Evolutionary conservation across 176 grass and related monocot genomes (phyloP), one percentile per base, ranked within the genome.

Genomic region (Phragmites australis): DNA sequence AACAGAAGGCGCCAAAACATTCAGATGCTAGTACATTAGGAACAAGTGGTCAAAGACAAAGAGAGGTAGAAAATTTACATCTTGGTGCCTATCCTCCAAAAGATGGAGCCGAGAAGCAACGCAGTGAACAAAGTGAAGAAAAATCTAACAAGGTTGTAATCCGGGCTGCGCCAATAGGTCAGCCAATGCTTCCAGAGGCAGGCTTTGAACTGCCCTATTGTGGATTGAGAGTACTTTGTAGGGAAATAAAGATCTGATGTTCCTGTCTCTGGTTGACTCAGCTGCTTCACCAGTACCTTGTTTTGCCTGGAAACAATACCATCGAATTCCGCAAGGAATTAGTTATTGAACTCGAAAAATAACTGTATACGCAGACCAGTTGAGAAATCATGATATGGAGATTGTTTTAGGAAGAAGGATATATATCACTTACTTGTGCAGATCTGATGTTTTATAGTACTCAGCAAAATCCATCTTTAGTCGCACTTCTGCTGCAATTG

Each of bases 121-220:
- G 96, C 92, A 76, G 90, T 94, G 78, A 99, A 84, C 75, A 99
- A 75, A 64, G 96, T 95, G 85, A 94, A 99, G 87, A 70, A 74
- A 86, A 91, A 86, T 87, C 96, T 95, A 81, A 99, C 96, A 75
- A 95, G 90, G 62, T 99, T 99, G 65, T 99, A 99, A 72, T 99
- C 96, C 9, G 96, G 96, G 55, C 92, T 99, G 58, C 96, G 89
- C 96, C 96, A 99, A 40, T 95, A 95, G 52, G 88, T 95, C 88
- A 89, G 82, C 88, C 90, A 91, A 53, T 99, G 92, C 70, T 99
- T 99, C 96, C 96, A 99, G 40, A 99, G 86, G 89, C 96, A 99
- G 37, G 96, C 90, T 83, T 83, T 95, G 84, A 99, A 93, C 81
- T 99, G 96, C 30, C 88, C 88, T 72, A 72, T 39, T 15, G 76